Percentiles rank a stretch among this genome's conserved stretches.
These are phyloP conservation scores for Xylogone sp. DNA, from an alignment of 2,329 filamentous ascomycete species.

Conservation along the genomic window DNA sequence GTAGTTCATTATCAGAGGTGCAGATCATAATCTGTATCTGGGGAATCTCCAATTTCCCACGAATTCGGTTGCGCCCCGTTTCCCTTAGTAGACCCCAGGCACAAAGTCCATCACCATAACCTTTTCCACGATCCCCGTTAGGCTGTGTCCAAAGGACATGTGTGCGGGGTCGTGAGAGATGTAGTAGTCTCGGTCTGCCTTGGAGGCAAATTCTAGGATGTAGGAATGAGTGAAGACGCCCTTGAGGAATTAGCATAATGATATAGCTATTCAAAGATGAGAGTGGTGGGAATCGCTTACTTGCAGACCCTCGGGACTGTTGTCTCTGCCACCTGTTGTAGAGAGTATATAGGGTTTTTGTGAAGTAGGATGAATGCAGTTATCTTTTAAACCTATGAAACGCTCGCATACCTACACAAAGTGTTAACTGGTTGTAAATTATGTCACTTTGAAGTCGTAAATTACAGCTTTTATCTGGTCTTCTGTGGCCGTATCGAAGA, in stretches of 20 bases:
- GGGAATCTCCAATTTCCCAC: too few relatives aligned
- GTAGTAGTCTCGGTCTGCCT: conserved; percentile 65
- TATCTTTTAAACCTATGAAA: conserved; percentile 53
- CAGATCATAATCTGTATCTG: too few relatives aligned
- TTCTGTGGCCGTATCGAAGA: conserved; percentile 46
- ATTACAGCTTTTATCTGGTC: conserved; percentile 52
- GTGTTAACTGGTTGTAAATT: conserved; percentile 1
- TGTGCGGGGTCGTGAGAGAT: conserved; percentile 59
- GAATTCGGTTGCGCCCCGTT: too few relatives aligned
- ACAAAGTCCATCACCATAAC: conserved; percentile 55
- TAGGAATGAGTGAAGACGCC: conserved; percentile 63
- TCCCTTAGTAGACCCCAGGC: conserved; percentile 39
- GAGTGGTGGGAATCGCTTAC: conserved; percentile 35
- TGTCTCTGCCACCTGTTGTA: conserved; percentile 56
- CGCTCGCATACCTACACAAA: conserved; percentile 45
- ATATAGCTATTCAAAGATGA: too few relatives aligned
- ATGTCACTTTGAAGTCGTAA: background rate
- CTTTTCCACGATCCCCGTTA: conserved; percentile 42
- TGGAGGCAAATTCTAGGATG: conserved; percentile 59
- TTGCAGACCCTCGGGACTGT: conserved; percentile 56
- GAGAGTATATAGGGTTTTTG: conserved; percentile 58
- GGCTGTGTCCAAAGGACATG: conserved; percentile 47
- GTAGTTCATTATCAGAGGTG: too few relatives aligned
- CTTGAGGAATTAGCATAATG: conserved; percentile 27
- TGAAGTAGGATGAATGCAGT: conserved; percentile 56